Percentiles rank a stretch among this genome's conserved stretches.
Conservation (phyloP, 495 filamentous ascomycete genomes). For the Podospora conica region DNA sequence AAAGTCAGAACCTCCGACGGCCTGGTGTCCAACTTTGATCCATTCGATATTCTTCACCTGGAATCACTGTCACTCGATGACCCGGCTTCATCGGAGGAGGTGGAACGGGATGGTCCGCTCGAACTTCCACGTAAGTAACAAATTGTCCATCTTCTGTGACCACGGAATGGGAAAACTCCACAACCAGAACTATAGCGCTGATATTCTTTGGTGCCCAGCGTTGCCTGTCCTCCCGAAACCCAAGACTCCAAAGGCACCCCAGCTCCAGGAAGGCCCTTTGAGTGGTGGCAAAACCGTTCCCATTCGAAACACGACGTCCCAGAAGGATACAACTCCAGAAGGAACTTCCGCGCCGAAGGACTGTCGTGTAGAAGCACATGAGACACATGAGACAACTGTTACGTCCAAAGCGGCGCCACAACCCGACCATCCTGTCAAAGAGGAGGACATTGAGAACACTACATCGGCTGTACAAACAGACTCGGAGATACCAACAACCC, state of each 20-base stretch:
- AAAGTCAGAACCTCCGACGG: too few species aligned
- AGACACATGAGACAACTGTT: neutral
- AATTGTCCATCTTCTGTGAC: neutral
- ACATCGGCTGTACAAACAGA: neutral
- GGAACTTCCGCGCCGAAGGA: neutral
- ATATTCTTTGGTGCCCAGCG: neutral
- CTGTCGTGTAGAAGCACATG: neutral
- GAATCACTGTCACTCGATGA: neutral
- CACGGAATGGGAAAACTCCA: too few species aligned
- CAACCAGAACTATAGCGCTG: neutral
- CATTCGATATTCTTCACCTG: neutral
- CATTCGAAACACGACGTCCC: neutral
- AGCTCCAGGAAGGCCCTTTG: neutral
- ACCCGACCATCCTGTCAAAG: neutral
- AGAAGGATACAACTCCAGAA: neutral
- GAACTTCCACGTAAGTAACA: neutral
- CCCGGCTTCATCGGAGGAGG: too few species aligned
- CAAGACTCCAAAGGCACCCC: neutral
- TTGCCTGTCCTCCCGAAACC: neutral
- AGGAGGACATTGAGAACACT: neutral
- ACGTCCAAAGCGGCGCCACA: neutral
- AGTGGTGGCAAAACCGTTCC: neutral
- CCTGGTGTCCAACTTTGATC: neutral
- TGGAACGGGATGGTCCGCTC: neutral
- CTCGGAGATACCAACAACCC: neutral